Percentiles rank a stretch among this genome's conserved stretches.
These are phyloP conservation scores for Sphenostylis stenocarpa DNA, from an alignment of 306 rosid genomes.

Conservation along the genomic window DNA sequence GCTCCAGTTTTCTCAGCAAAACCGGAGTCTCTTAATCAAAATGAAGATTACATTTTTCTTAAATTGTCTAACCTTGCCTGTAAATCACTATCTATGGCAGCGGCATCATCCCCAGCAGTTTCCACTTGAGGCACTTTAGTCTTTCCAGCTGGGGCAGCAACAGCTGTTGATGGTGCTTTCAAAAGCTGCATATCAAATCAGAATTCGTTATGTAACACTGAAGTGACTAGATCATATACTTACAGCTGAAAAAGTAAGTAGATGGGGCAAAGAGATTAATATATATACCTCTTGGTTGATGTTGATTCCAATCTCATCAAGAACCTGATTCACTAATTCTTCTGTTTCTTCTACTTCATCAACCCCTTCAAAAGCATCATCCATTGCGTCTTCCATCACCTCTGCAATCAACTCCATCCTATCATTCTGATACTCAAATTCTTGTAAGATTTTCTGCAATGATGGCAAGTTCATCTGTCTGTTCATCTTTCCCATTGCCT, in stretches of 20 bases:
- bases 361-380: constrained; percentile 96
- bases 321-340: constrained; percentile 89
- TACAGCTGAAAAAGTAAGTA: constrained; percentile 17
- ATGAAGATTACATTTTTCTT: constrained; percentile 59
- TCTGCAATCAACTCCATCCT: constrained; percentile 82
- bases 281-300: constrained; percentile 84
- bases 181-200: constrained; percentile 64
- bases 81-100: constrained; percentile 83
- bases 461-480: constrained; percentile 97
- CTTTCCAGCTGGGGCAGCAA: constrained; percentile 73
- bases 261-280: background rate
- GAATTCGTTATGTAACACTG: constrained; percentile 24
- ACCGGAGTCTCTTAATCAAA: constrained; percentile 28
- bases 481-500: constrained; percentile 99
- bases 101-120: constrained; percentile 65
- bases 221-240: background rate
- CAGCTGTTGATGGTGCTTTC: constrained; percentile 78
- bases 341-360: constrained; percentile 98
- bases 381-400: constrained; percentile 94
- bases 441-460: constrained; percentile 92
- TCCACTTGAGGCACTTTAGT: constrained; percentile 80
- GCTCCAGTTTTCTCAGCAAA: constrained; percentile 27
- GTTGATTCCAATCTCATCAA: constrained; percentile 91
- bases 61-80: constrained; percentile 91
- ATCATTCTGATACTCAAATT: constrained; percentile 90